A percentile compares a stretch with the other conserved stretches of the same genome.
phyloP scores from a whole-genome alignment of 1,139 yeast genomes.

The Yamadazyma diddensiae region DNA sequence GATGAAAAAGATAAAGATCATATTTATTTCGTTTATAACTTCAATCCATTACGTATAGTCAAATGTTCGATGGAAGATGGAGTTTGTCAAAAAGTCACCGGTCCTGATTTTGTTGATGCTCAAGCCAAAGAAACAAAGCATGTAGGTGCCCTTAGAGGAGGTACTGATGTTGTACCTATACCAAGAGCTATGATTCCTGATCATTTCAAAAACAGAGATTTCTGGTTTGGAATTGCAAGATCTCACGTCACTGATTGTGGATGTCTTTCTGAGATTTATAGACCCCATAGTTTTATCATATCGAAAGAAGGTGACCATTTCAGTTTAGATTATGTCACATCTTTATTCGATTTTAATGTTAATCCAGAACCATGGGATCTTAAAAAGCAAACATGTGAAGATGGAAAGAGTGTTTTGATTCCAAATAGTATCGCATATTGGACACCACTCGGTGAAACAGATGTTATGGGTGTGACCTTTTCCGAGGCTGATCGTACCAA shows the following conservation, averaged over 20 bases:
- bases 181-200: constrained; percentile 6
- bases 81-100: constrained; percentile 12
- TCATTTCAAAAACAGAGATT: constrained; percentile 6
- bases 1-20: constrained; percentile 5
- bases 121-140: constrained; percentile 6
- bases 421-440: constrained; percentile 22
- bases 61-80: constrained; percentile 17
- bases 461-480: constrained; percentile 20
- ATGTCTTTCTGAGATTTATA: constrained; percentile 16
- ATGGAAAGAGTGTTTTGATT: constrained; percentile 20
- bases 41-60: constrained; percentile 18
- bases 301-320: constrained; percentile 14
- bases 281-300: constrained; percentile 20
- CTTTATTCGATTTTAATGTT: constrained; percentile 19
- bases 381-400: constrained; percentile 12
- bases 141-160: constrained; percentile 16
- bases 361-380: constrained; percentile 18
- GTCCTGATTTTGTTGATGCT: constrained; percentile 6
- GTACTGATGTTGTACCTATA: constrained; percentile 13
- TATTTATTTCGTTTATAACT: constrained; percentile 19
- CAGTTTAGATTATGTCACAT: constrained; percentile 17
- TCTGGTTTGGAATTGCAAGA: constrained; percentile 18
- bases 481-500: constrained; percentile 21
- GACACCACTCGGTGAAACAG: constrained; percentile 9
- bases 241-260: constrained; percentile 15